Base-by-base conservation (phyloP, 2,329 filamentous ascomycete genomes). In the Neopestalotiopsis sp. region DNA sequence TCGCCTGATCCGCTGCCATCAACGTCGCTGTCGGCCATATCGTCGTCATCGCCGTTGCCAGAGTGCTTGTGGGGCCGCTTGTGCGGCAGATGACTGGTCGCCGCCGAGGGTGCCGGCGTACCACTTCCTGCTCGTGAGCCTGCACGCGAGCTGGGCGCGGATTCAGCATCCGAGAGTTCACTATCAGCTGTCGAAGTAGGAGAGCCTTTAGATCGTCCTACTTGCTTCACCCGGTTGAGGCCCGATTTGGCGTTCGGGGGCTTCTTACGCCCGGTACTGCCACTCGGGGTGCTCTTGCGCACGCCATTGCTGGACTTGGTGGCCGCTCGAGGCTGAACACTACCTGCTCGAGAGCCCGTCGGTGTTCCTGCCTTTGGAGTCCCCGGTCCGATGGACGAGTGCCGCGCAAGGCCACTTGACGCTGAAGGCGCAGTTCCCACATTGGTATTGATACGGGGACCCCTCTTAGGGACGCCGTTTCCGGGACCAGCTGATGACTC, bases 91-190 rank as follows among this genome's bases (percentile, higher is more conserved):
- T 70, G 66, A 28, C 61, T 34, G 9, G 69, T 70, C 30, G 40
- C 67, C 13, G 69, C 69, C 24, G 69, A 70, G 6, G 67, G 65
- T 66, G 71, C 67, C 34, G 62, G 68, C 1, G 82, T 84, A 63
- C 77, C 79, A 34, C 81, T 81, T 17, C 78, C 80, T 12, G 75
- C 79, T 64, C 72, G 76, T 63, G 73, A 80, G 70, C 53, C 81
- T 83, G 66, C 86, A 84, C 61, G 89, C 84, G 64, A 87, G 82
- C 65, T 83, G 84, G 74, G 87, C 86, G 66, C 82, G 81, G 62
- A 88, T 59, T 88, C 88, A 7, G 88, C 89, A 66, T 91, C 89
- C 0, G 89, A 91, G 56, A 91, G 83, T 74, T 91, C 89, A 73
- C 88, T 90, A 70, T 91, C 89, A 65, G 86, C 88, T 5, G 87